Percentiles rank a stretch among this genome's conserved stretches.
Evolutionary conservation across 805 yeast genomes (phyloP).

Genomic region (Candida ulmi): DNA sequence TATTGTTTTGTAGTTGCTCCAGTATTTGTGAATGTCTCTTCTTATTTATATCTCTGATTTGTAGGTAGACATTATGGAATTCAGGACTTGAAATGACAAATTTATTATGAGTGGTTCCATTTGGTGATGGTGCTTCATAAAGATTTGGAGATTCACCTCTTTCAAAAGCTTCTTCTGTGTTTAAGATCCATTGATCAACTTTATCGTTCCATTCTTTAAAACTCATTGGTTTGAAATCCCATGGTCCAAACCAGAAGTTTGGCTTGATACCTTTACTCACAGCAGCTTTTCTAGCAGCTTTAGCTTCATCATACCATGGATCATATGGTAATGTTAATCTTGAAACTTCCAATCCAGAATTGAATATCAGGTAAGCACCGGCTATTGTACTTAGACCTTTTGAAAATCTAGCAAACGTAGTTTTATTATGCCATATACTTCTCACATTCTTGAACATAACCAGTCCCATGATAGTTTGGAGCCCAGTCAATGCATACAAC

Average conservation of each 20-base stretch:
- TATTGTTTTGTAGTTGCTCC: slow-evolving; percentile 9
- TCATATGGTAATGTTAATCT: slow-evolving; percentile 47
- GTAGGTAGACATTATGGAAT: slow-evolving; percentile 11
- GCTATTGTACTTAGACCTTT: slow-evolving; percentile 27
- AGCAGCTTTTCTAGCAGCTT: slow-evolving; percentile 41
- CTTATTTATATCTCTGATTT: slow-evolving; percentile 11
- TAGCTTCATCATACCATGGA: slow-evolving; percentile 73
- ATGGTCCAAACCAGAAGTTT: slow-evolving; percentile 65
- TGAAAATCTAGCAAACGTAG: slow-evolving; percentile 24
- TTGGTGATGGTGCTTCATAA: background rate
- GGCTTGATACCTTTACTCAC: slow-evolving; percentile 39
- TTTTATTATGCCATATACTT: slow-evolving; percentile 20
- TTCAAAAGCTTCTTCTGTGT: slow-evolving; percentile 13
- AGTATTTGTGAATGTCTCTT: slow-evolving; percentile 17
- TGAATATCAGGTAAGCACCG: slow-evolving; percentile 46
- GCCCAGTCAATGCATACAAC: slow-evolving; percentile 42
- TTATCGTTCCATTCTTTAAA: slow-evolving; percentile 30
- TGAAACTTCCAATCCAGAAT: slow-evolving; percentile 50
- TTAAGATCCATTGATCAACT: slow-evolving; percentile 21
- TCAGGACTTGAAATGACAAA: slow-evolving; percentile 1
- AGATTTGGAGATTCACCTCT: slow-evolving; percentile 3
- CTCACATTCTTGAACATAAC: slow-evolving; percentile 21
- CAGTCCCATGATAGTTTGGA: slow-evolving; percentile 49
- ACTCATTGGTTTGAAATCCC: slow-evolving; percentile 46
- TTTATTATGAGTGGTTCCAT: background rate